Evolutionary conservation across 1,284 basidiomycete species (phyloP).

Genomic region (Violaceomyces palustris): DNA sequence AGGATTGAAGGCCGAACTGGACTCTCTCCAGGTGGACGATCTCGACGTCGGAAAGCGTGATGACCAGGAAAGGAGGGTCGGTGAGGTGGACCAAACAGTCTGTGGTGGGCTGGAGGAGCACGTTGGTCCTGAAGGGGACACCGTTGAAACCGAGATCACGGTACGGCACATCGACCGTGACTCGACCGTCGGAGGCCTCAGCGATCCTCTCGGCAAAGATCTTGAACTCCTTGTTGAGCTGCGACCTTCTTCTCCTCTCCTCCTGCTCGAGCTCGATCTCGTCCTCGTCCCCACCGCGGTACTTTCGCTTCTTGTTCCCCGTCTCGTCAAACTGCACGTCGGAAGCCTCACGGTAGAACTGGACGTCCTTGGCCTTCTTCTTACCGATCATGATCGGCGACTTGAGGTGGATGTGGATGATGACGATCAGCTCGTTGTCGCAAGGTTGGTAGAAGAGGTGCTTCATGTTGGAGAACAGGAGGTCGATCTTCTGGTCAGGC

Average conservation of each 20-base stretch:
- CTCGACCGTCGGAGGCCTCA: conserved; percentile 70
- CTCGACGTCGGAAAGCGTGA: conserved; percentile 90
- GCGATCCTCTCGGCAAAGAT: conserved; percentile 87
- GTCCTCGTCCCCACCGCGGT: conserved; percentile 96
- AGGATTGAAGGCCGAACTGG: conserved; percentile 92
- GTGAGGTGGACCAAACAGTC: conserved; percentile 94
- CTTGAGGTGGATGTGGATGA: conserved; percentile 88
- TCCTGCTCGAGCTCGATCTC: conserved; percentile 99
- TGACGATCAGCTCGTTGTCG: conserved; percentile 90
- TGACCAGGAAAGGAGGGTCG: conserved; percentile 91
- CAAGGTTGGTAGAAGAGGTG: conserved; percentile 99
- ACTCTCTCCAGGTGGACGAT: conserved; percentile 95
- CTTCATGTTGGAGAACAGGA: conserved; percentile 95
- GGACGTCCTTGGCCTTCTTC: conserved; percentile 96
- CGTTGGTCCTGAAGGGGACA: conserved; percentile 92
- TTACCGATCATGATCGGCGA: conserved; percentile 98
- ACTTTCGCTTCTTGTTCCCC: conserved; percentile 95
- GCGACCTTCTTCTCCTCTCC: conserved; percentile 79
- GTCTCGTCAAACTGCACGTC: conserved; percentile 99
- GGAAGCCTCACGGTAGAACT: conserved; percentile 96
- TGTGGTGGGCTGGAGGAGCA: conserved; percentile 89
- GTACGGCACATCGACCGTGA: conserved; percentile 95
- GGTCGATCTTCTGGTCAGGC: conserved; percentile 49
- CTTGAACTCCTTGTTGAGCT: conserved; percentile 93
- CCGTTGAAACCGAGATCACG: conserved; percentile 94